Conservation (phyloP, 2,329 filamentous ascomycete genomes). For the Trichoderma aggressivum region DNA sequence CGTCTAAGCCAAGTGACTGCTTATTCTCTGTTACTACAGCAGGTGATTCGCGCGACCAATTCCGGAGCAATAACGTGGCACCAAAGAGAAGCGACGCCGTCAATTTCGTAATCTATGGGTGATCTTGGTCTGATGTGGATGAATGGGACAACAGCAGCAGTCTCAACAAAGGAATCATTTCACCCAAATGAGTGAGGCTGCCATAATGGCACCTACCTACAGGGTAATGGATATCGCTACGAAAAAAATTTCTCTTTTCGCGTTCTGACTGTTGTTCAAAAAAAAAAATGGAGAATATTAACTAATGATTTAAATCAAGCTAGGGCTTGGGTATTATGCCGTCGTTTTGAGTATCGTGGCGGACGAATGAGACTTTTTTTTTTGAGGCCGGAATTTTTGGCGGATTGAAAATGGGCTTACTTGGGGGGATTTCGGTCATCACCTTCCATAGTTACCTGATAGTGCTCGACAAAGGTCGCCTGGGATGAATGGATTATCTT, state of each 20-base stretch:
- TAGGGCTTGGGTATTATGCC: neutral
- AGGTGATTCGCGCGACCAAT: neutral
- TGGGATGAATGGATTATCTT: neutral
- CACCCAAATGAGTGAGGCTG: neutral
- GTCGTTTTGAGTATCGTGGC: neutral
- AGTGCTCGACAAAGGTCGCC: neutral
- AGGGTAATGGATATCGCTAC: neutral
- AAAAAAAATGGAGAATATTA: neutral
- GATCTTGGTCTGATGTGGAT: neutral
- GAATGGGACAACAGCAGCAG: neutral
- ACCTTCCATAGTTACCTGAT: neutral
- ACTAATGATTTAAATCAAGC: neutral
- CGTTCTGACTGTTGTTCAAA: neutral
- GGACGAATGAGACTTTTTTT: neutral
- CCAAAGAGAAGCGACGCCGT: neutral
- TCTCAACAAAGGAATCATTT: neutral
- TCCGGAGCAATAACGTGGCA: neutral
- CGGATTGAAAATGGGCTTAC: neutral
- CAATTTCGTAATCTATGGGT: neutral
- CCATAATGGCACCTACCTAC: neutral
- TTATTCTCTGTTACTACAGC: neutral
- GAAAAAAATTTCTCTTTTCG: neutral
- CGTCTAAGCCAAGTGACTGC: neutral
- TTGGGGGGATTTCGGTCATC: neutral
- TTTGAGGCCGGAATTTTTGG: neutral